Conservation (phyloP, 163 green algal genomes). For the Chlamydomonas reinhardtii region DNA sequence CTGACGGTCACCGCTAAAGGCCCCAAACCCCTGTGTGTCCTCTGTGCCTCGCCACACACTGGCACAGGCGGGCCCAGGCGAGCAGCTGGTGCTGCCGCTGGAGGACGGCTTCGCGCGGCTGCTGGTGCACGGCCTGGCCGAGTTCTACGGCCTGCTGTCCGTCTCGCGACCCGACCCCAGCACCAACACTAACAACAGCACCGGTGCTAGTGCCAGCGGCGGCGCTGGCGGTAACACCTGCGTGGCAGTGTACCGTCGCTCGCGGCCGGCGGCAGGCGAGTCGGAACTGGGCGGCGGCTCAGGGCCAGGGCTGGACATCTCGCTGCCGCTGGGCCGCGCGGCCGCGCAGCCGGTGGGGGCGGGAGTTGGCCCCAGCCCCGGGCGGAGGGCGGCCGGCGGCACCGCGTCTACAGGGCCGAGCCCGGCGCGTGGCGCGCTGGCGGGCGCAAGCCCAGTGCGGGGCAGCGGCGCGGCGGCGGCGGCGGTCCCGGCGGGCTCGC, state of each 20-base stretch:
- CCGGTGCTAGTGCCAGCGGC: too few relatives aligned
- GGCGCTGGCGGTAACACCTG: background rate
- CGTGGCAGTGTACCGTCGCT: constrained; percentile 27
- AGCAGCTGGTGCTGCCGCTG: constrained; percentile 52
- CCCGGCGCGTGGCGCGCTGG: constrained; percentile 28
- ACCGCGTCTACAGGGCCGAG: constrained; percentile 4
- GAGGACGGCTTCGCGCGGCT: constrained; percentile 74
- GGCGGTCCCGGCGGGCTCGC: too few relatives aligned
- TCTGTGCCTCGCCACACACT: too few relatives aligned
- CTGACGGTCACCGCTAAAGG: too few relatives aligned
- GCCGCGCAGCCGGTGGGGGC: background rate
- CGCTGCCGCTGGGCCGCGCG: background rate
- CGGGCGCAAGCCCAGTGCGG: background rate
- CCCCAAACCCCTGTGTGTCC: too few relatives aligned
- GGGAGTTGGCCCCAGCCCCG: constrained; percentile 3
- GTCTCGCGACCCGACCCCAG: background rate
- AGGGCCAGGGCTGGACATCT: background rate
- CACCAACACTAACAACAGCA: too few relatives aligned
- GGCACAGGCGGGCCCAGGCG: background rate
- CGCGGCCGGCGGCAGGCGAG: background rate
- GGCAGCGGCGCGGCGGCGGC: background rate
- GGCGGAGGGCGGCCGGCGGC: background rate
- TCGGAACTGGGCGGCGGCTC: background rate
- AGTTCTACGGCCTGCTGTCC: constrained; percentile 71
- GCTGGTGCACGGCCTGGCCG: constrained; percentile 74